phyloP scores from a whole-genome alignment of 306 rosid species.

The Echinosophora koreensis region DNA sequence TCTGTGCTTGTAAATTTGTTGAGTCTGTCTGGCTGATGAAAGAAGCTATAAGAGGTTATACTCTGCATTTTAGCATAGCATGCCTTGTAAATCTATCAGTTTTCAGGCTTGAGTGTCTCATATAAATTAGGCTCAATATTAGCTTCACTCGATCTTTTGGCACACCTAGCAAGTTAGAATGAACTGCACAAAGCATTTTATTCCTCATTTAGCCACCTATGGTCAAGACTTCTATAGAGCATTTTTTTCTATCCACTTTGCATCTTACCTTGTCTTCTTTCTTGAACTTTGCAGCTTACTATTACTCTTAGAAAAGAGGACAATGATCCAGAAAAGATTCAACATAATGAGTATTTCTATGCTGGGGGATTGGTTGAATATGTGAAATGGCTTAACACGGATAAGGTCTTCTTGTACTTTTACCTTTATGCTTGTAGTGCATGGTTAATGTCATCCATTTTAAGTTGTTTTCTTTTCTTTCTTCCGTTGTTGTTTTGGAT shows the following conservation, averaged over 20 bases:
- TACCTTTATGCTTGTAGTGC: conserved; percentile 37
- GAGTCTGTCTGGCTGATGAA: background rate
- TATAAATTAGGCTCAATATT: conserved; percentile 15
- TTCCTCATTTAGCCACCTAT: conserved; percentile 7
- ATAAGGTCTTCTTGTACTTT: conserved; percentile 65
- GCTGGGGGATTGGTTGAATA: conserved; percentile 96
- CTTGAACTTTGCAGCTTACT: conserved; percentile 70
- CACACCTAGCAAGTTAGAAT: conserved; percentile 2
- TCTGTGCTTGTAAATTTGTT: conserved; percentile 6
- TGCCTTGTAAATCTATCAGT: conserved; percentile 6
- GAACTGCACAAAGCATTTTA: background rate
- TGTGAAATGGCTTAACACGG: conserved; percentile 89
- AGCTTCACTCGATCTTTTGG: conserved; percentile 17
- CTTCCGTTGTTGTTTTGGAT: conserved; percentile 20
- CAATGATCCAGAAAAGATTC: conserved; percentile 70
- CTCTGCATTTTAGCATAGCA: background rate
- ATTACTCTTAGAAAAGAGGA: conserved; percentile 80
- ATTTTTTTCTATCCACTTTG: conserved; percentile 33
- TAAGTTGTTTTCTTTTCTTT: background rate
- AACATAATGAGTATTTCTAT: conserved; percentile 76
- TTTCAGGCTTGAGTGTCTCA: background rate
- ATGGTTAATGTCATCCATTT: conserved; percentile 38
- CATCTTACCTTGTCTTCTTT: conserved; percentile 46
- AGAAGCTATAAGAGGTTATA: background rate
- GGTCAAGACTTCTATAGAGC: background rate